Conservation (phyloP, 1,284 basidiomycete genomes). For the Apiotrichum montevideense region DNA sequence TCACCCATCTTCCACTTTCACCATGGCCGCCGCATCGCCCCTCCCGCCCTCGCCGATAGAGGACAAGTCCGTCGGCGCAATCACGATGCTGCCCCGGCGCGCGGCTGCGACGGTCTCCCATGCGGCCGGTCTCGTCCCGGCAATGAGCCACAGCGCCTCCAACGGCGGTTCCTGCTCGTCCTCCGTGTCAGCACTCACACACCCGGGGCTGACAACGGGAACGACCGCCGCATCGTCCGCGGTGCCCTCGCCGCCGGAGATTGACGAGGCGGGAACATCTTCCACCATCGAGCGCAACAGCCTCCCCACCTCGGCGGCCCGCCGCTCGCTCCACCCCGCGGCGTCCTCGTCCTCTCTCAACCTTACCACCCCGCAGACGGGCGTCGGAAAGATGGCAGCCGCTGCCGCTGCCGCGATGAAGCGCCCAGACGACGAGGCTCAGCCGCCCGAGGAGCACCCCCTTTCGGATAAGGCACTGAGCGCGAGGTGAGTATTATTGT, state of each 20-base stretch:
- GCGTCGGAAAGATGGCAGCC: slow-evolving; percentile 36
- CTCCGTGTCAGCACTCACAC: slow-evolving; percentile 10
- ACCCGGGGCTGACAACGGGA: slow-evolving; percentile 11
- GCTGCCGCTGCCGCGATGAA: slow-evolving; percentile 32
- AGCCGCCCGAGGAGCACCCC: slow-evolving; percentile 34
- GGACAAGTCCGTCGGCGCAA: slow-evolving; percentile 2
- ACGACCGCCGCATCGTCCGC: slow-evolving; percentile 16
- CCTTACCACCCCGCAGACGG: slow-evolving; percentile 30
- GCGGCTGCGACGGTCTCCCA: not conserved
- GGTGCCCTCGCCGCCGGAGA: slow-evolving; percentile 14
- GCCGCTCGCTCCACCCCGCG: not conserved
- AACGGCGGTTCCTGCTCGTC: not conserved
- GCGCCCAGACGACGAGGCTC: slow-evolving; percentile 7
- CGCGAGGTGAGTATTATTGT: slow-evolving; percentile 25
- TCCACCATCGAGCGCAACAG: not conserved
- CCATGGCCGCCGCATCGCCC: not conserved
- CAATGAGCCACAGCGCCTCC: not conserved
- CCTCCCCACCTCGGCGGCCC: not conserved
- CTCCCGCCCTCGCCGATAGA: not conserved
- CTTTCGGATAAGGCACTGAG: slow-evolving; percentile 33
- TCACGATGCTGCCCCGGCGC: not conserved
- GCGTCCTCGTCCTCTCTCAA: not conserved
- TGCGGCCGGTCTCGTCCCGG: not conserved
- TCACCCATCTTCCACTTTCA: not conserved
- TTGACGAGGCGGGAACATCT: not conserved